Evolutionary conservation across 306 rosid species (phyloP), one percentile per base, ranked within the genome.

Genomic region (Aeschynomene evenia): DNA sequence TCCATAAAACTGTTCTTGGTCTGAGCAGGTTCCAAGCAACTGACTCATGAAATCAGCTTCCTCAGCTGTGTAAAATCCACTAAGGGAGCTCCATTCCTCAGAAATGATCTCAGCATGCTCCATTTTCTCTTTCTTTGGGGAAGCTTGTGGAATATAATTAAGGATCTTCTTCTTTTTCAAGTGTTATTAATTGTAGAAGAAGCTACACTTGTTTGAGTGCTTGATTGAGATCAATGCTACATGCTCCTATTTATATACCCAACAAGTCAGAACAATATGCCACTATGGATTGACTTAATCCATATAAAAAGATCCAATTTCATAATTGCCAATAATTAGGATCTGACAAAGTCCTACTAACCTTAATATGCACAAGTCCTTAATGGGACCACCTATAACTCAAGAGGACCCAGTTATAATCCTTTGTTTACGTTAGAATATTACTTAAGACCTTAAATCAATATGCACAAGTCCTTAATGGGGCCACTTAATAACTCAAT

Each of bases 21-120:
- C 31, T 18, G 66, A 56, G 23, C 48, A 75, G 63, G 70, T 70
- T 39, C 46, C 65, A 58, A 85, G 84, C n/a, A 88, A 66, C 64
- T 81, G 85, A 37, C 80, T 67, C 90, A 89, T 82, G 33, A 89
- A 76, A 40, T 87, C 82, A 64, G 83, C 81, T 53, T 89, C 96
- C 51, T 84, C 84, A 5, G 87, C 80, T 22, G 87, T 72, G 77
- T 82, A 80, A 0, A 86, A 63, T 71, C 79, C 89, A 69, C 82
- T 66, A 6, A 81, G 77, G 58, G 87, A 85, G 37, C 80, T 81
- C 95, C 91, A 91, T 72, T 86, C 85, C 71, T 75, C 82, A 75
- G 86, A 83, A 71, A 77, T 75, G 10, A 55, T 65, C 40, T 82
- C 88, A 53, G 12, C 21, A 56, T 65, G 68, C 49, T 89, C 92